Evolutionary conservation across 768 basidiomycete genomes (phyloP).

Genomic region (Boletus barrowsii): DNA sequence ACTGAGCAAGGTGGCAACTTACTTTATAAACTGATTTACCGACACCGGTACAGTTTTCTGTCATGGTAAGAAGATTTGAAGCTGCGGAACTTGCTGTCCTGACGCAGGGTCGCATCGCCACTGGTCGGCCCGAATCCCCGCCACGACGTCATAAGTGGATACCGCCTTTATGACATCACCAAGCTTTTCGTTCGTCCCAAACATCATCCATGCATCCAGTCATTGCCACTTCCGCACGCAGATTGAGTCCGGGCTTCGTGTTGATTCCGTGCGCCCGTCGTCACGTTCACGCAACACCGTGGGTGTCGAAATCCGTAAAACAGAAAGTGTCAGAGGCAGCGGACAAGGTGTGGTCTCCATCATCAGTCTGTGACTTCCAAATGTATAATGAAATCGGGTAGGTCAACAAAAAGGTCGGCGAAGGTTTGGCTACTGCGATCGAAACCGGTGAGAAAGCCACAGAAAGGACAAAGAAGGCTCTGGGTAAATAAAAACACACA

Average conservation of each 20-base stretch:
- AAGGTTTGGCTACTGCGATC: slow-evolving; percentile 39
- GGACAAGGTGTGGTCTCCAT: slow-evolving; percentile 29
- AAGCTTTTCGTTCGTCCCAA: too few relatives aligned
- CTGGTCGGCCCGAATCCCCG: too few relatives aligned
- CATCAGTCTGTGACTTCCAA: not conserved
- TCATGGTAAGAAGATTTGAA: too few relatives aligned
- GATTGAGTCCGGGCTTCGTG: not conserved
- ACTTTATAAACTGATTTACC: too few relatives aligned
- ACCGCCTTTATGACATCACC: slow-evolving; percentile 10
- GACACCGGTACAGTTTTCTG: too few relatives aligned
- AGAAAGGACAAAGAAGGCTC: slow-evolving; percentile 35
- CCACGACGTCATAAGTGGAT: too few relatives aligned
- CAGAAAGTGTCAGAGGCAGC: slow-evolving; percentile 40
- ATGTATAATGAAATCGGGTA: slow-evolving; percentile 8
- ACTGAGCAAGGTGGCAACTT: too few relatives aligned
- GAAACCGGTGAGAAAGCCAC: slow-evolving; percentile 41
- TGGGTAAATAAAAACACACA: slow-evolving; percentile 24
- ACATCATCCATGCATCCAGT: not conserved
- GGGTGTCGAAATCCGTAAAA: slow-evolving; percentile 33
- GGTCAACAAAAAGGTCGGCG: slow-evolving; percentile 41
- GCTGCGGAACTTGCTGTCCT: too few relatives aligned
- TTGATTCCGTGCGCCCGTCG: slow-evolving; percentile 11
- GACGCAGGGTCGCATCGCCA: too few relatives aligned
- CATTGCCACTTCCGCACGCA: not conserved
- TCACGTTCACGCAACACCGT: slow-evolving; percentile 31